Conservation (phyloP, 2,329 filamentous ascomycete genomes). For the Verticillium nonalfalfae region DNA sequence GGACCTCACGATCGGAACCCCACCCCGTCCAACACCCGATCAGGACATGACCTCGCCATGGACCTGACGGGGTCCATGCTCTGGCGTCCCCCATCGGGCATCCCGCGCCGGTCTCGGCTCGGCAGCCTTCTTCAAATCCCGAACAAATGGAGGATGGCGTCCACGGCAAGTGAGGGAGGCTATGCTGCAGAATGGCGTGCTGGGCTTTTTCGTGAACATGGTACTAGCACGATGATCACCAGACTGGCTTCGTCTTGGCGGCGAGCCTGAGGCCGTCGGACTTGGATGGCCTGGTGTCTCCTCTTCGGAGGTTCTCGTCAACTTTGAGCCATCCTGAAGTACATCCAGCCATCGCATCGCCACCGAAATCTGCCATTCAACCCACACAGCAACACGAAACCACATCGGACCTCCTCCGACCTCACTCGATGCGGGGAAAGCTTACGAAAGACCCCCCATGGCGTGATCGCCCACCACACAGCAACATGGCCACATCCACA, state of each 20-base stretch:
- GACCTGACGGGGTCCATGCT: not conserved
- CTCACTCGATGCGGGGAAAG: not conserved
- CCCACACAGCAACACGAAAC: too few relatives aligned
- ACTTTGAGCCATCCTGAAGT: too few relatives aligned
- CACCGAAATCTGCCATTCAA: not conserved
- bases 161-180: not conserved
- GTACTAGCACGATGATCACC: not conserved
- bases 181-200: not conserved
- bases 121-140: not conserved
- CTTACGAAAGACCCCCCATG: not conserved
- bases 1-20: not conserved
- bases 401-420: not conserved
- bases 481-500: not conserved
- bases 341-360: too few relatives aligned
- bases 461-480: not conserved
- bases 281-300: not conserved
- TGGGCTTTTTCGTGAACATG: not conserved
- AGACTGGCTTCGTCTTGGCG: not conserved
- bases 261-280: not conserved
- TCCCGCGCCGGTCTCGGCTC: not conserved
- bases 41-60: not conserved
- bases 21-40: not conserved
- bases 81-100: not conserved
- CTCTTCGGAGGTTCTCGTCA: too few relatives aligned
- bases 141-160: not conserved